phyloP scores from a whole-genome alignment of 805 yeast genomes.

The Yarrowia sp. region DNA sequence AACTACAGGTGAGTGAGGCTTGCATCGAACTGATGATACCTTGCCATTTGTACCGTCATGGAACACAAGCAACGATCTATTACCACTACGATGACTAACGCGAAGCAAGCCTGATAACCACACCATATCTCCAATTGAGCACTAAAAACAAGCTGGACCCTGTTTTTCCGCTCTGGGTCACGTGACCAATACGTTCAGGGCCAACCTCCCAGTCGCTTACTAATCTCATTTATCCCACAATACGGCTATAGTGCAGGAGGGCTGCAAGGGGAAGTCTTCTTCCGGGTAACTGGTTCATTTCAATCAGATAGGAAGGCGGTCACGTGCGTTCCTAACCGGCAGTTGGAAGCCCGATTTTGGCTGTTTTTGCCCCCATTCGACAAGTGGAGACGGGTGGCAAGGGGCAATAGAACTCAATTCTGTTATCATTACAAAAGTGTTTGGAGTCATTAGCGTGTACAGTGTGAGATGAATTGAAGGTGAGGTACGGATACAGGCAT shows the following conservation, averaged over 20 bases:
- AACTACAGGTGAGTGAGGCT: too few relatives aligned
- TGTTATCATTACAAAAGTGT: not conserved
- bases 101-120: too few relatives aligned
- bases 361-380: not conserved
- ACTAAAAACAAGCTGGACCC: too few relatives aligned
- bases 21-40: too few relatives aligned
- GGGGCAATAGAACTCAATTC: slow-evolving; percentile 8
- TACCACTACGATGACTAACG: too few relatives aligned
- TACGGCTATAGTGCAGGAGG: slow-evolving; percentile 15
- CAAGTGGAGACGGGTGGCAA: not conserved
- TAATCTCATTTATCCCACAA: not conserved
- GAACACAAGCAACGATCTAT: too few relatives aligned
- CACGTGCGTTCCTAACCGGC: slow-evolving; percentile 13
- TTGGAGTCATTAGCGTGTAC: not conserved
- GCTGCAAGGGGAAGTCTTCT: slow-evolving; percentile 7
- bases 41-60: too few relatives aligned
- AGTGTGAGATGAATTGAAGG: not conserved
- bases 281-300: not conserved
- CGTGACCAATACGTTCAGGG: too few relatives aligned
- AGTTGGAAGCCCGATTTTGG: not conserved
- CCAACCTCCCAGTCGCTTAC: too few relatives aligned
- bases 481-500: too few relatives aligned
- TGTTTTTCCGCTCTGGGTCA: too few relatives aligned
- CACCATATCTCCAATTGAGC: too few relatives aligned
- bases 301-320: not conserved